Percentiles rank a stretch among this genome's conserved stretches.
Evolutionary conservation across 1,139 yeast species (phyloP).

Genomic region (Insectozyma bohioensis): DNA sequence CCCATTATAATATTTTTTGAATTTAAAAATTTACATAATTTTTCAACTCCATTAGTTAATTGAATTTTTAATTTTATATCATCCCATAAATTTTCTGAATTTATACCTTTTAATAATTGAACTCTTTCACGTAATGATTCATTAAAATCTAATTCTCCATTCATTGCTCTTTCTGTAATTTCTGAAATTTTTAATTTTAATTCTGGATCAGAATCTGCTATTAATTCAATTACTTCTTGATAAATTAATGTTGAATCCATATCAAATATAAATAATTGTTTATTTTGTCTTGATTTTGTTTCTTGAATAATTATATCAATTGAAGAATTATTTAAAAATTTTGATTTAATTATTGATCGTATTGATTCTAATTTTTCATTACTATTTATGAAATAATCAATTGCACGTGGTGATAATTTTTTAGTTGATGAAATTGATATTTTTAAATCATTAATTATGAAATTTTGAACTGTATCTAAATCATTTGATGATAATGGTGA

Average conservation of each 20-base stretch:
- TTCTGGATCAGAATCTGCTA: constrained; percentile 46
- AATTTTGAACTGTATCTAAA: constrained; percentile 3
- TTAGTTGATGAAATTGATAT: constrained; percentile 5
- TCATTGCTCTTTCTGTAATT: constrained; percentile 95
- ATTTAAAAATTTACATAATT: constrained; percentile 64
- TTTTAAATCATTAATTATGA: constrained; percentile 5
- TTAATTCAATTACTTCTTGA: constrained; percentile 95
- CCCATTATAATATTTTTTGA: constrained; percentile 68
- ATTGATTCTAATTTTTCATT: constrained; percentile 8
- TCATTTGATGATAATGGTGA: constrained; percentile 4
- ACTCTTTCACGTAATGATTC: constrained; percentile 80
- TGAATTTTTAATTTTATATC: constrained; percentile 66
- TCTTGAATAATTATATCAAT: constrained; percentile 38
- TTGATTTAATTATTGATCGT: constrained; percentile 13
- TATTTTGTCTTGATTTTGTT: constrained; percentile 37
- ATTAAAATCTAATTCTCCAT: constrained; percentile 90
- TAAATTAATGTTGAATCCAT: constrained; percentile 97
- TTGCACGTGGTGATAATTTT: constrained; percentile 20
- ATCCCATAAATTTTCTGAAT: constrained; percentile 71
- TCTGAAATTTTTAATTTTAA: constrained; percentile 36
- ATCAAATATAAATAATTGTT: constrained; percentile 81
- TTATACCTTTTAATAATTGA: constrained; percentile 73
- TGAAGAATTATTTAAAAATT: constrained; percentile 13
- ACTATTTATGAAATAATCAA: constrained; percentile 16
- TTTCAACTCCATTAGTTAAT: constrained; percentile 81